Conservation (phyloP, 106 monocot species). For the Dioscorea dumetorum region DNA sequence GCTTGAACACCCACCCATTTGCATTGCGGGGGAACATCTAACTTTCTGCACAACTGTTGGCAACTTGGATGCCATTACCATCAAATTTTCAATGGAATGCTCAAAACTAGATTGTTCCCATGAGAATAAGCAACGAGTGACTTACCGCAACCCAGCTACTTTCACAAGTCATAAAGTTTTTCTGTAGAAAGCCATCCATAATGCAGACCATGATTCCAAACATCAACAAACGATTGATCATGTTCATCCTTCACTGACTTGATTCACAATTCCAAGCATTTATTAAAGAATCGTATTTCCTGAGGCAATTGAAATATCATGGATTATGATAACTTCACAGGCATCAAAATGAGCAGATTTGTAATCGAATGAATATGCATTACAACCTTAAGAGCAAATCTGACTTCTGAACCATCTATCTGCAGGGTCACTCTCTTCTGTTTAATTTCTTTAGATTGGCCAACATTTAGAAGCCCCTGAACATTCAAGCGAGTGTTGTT, state of each 20-base stretch:
- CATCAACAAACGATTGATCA: too few relatives aligned
- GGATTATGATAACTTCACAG: not conserved
- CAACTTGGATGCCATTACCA: too few relatives aligned
- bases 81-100: too few relatives aligned
- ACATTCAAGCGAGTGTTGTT: not conserved
- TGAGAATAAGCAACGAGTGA: too few relatives aligned
- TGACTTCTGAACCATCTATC: slow-evolving; percentile 58
- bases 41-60: too few relatives aligned
- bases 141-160: too few relatives aligned
- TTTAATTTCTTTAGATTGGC: slow-evolving; percentile 59
- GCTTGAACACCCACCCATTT: too few relatives aligned
- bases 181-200: too few relatives aligned
- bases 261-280: slow-evolving; percentile 5
- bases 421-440: slow-evolving; percentile 46
- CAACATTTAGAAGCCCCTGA: slow-evolving; percentile 77
- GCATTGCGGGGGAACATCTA: too few relatives aligned
- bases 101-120: too few relatives aligned
- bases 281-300: slow-evolving; percentile 27
- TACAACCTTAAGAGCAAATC: slow-evolving; percentile 77
- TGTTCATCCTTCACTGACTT: not conserved
- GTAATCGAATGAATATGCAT: not conserved
- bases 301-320: slow-evolving; percentile 2
- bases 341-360: not conserved
- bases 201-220: too few relatives aligned
- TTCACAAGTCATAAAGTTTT: too few relatives aligned